Conservation (phyloP, 139 green algal species). For the Asterochloris erici region DNA sequence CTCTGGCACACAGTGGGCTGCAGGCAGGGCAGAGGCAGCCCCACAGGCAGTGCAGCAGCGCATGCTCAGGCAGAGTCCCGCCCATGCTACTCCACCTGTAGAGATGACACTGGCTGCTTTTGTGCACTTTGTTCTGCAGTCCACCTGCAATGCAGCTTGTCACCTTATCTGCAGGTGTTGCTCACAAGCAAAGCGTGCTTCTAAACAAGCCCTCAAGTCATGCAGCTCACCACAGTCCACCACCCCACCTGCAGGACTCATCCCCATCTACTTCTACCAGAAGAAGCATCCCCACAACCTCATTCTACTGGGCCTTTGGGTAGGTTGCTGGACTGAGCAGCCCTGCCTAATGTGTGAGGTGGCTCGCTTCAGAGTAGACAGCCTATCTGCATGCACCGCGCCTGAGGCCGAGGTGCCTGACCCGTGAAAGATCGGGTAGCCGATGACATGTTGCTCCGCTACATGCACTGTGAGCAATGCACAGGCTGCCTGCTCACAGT, state of each 20-base stretch:
- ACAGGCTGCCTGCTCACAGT: no score
- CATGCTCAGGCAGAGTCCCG: neutral
- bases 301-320: conserved; percentile 50
- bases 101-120: neutral
- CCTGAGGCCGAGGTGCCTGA: no score
- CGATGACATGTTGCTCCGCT: no score
- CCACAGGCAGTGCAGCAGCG: no score
- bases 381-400: no score
- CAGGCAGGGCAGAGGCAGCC: no score
- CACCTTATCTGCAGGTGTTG: neutral
- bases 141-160: neutral
- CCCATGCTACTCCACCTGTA: neutral
- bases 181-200: neutral
- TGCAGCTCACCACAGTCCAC: neutral
- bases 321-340: neutral
- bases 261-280: conserved; percentile 50
- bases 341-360: no score
- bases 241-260: conserved; percentile 13
- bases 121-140: neutral
- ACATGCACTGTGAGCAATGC: no score
- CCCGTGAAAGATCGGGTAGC: no score
- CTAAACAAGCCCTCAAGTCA: neutral
- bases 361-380: no score
- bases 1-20: no score
- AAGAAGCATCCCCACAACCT: conserved; percentile 63